A percentile compares a stretch with the other conserved stretches of the same genome.
Evolutionary conservation across 2,329 filamentous ascomycete genomes (phyloP).

Genomic region (Tricladium varicosporioides): DNA sequence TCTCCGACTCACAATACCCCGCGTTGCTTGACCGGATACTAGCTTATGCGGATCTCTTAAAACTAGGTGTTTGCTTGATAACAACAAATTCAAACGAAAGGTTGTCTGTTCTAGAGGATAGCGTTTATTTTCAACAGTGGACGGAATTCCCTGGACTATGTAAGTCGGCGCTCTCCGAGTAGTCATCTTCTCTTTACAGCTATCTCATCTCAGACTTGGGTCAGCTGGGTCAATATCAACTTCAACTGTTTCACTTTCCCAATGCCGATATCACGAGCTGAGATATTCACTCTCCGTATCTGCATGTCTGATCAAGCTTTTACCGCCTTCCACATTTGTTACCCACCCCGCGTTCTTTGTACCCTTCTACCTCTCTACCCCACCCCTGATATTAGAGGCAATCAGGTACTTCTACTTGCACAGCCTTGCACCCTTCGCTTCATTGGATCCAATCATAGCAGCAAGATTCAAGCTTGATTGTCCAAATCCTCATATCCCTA

Average conservation of each 20-base stretch:
- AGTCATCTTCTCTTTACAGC: neutral
- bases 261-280: neutral
- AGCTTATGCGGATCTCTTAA: neutral
- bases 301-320: neutral
- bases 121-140: neutral
- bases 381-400: neutral
- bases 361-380: neutral
- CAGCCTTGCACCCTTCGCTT: neutral
- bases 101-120: neutral
- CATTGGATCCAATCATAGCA: neutral
- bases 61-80: neutral
- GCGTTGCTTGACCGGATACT: neutral
- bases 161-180: neutral
- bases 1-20: conserved; percentile 19
- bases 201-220: neutral
- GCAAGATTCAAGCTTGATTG: neutral
- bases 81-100: neutral
- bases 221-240: conserved; percentile 2
- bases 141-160: neutral
- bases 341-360: neutral
- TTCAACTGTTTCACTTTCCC: conserved; percentile 1
- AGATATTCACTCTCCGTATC: neutral
- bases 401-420: neutral
- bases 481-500: neutral
- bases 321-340: neutral